Conservation (phyloP, 768 basidiomycete species). For the Calocybe indica region DNA sequence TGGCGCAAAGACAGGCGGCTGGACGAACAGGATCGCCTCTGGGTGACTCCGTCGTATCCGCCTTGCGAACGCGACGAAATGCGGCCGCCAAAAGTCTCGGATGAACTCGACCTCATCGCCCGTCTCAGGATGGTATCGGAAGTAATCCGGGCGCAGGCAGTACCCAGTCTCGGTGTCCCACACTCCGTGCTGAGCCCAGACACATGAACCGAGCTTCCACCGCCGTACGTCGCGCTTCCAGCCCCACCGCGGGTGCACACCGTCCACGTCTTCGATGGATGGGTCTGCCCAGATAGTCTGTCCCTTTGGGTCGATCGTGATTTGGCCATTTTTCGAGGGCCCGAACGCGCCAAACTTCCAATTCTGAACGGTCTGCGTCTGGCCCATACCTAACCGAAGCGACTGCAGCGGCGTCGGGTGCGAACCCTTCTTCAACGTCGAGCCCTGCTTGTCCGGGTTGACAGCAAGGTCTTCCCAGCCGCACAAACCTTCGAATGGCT, state of each 20-base stretch:
- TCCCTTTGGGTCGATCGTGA: slow-evolving; percentile 84
- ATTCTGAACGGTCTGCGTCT: slow-evolving; percentile 73
- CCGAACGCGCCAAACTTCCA: slow-evolving; percentile 80
- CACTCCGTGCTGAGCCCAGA: slow-evolving; percentile 87
- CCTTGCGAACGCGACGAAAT: slow-evolving; percentile 49
- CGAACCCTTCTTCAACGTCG: slow-evolving; percentile 80
- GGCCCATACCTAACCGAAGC: slow-evolving; percentile 84
- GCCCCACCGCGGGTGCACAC: slow-evolving; percentile 67
- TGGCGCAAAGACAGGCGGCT: slow-evolving; percentile 82
- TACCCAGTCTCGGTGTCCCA: slow-evolving; percentile 76
- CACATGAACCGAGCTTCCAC: slow-evolving; percentile 74
- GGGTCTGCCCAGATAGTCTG: slow-evolving; percentile 71
- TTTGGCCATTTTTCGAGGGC: slow-evolving; percentile 62
- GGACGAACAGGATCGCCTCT: slow-evolving; percentile 83
- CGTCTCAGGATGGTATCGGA: slow-evolving; percentile 39
- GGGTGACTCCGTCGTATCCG: slow-evolving; percentile 68
- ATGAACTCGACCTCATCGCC: slow-evolving; percentile 60
- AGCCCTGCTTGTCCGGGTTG: slow-evolving; percentile 62
- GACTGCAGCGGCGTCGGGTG: slow-evolving; percentile 82
- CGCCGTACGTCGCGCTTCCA: slow-evolving; percentile 63
- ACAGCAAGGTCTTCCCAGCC: slow-evolving; percentile 60
- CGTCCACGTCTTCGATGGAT: slow-evolving; percentile 27
- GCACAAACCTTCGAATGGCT: slow-evolving; percentile 81
- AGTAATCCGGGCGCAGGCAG: slow-evolving; percentile 72
- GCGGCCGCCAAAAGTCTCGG: slow-evolving; percentile 73